Evolutionary conservation across 2,329 filamentous ascomycete genomes (phyloP).

Genomic region (Pseudogymnoascus sp.): DNA sequence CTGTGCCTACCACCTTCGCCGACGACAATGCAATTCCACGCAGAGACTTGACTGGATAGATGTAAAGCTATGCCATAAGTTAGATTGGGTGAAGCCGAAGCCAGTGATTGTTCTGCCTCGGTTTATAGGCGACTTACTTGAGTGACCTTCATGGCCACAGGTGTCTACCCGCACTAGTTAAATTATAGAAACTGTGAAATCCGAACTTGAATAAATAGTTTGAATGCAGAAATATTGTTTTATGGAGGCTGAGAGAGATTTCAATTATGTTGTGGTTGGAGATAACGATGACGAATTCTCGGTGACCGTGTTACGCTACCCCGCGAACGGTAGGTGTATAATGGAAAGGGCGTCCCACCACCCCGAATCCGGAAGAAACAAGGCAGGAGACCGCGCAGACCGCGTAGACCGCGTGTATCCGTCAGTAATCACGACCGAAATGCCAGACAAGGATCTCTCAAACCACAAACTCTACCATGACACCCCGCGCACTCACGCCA

Average conservation of each 20-base stretch:
- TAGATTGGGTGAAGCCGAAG: neutral
- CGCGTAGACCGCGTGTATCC: neutral
- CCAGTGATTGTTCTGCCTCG: neutral
- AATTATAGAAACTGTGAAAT: neutral
- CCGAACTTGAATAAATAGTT: neutral
- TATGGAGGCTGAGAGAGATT: neutral
- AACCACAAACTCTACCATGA: conserved; percentile 1
- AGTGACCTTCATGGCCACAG: conserved; percentile 17
- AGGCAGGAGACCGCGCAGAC: neutral
- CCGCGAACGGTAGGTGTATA: neutral
- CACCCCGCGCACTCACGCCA: neutral
- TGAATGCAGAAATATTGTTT: neutral
- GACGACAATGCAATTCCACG: conserved; percentile 49
- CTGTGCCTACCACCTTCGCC: conserved; percentile 52
- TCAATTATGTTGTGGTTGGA: neutral
- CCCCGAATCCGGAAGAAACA: neutral
- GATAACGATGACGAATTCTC: neutral
- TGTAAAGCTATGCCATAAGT: conserved; percentile 47
- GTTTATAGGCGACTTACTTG: conserved; percentile 16
- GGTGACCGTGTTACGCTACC: neutral
- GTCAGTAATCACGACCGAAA: neutral
- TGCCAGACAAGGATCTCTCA: neutral
- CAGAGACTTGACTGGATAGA: conserved; percentile 71
- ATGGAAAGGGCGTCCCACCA: neutral
- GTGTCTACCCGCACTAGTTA: neutral